A percentile compares a stretch with the other conserved stretches of the same genome.
phyloP scores from a whole-genome alignment of 2,329 filamentous ascomycete species.

The Aspergillus novofumigatus region DNA sequence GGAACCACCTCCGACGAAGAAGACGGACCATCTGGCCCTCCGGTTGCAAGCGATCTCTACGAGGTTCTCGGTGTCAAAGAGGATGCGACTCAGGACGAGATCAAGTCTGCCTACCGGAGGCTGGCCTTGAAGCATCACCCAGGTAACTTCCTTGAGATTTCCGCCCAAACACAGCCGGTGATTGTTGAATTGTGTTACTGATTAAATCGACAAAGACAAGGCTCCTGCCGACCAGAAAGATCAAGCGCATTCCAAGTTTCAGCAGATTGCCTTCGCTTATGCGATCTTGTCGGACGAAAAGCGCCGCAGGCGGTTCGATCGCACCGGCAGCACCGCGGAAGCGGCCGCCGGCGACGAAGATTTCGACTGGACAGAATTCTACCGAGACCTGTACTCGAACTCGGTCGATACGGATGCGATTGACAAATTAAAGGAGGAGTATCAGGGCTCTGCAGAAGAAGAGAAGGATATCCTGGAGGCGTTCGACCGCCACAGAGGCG shows the following conservation, averaged over 20 bases:
- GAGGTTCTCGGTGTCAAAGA: slow-evolving; percentile 68
- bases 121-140: slow-evolving; percentile 83
- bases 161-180: slow-evolving; percentile 6
- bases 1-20: slow-evolving; percentile 1
- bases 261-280: slow-evolving; percentile 89
- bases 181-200: background rate
- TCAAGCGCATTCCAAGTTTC: slow-evolving; percentile 74
- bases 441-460: slow-evolving; percentile 86
- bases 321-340: slow-evolving; percentile 84
- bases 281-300: slow-evolving; percentile 81
- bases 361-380: slow-evolving; percentile 90
- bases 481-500: slow-evolving; percentile 68
- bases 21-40: slow-evolving; percentile 14
- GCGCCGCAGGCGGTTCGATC: slow-evolving; percentile 81
- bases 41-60: slow-evolving; percentile 58
- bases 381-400: slow-evolving; percentile 75
- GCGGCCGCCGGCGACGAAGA: slow-evolving; percentile 66
- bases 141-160: slow-evolving; percentile 46
- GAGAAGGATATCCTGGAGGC: slow-evolving; percentile 69
- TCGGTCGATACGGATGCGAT: slow-evolving; percentile 72
- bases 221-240: slow-evolving; percentile 63
- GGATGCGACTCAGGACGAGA: slow-evolving; percentile 68
- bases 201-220: slow-evolving; percentile 59
- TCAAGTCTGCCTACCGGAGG: slow-evolving; percentile 90
- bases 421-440: slow-evolving; percentile 68